These are phyloP conservation scores for Cladophialophora immunda DNA, from an alignment of 2,329 filamentous ascomycete species.

Conservation along the genomic window DNA sequence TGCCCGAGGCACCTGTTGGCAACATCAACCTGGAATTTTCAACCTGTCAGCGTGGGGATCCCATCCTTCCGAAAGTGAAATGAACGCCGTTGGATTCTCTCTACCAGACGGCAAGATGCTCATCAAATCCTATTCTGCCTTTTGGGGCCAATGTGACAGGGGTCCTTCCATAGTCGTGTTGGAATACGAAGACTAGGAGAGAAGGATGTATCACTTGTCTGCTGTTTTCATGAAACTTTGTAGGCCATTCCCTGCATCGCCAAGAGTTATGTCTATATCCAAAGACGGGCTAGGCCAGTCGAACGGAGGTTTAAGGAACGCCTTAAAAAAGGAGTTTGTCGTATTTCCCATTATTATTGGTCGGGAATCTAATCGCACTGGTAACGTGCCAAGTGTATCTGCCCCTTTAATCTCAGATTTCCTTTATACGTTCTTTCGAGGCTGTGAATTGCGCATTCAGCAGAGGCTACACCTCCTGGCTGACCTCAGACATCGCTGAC, in stretches of 20 bases:
- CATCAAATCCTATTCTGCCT: background rate
- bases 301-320: background rate
- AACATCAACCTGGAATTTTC: background rate
- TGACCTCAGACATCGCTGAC: background rate
- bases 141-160: background rate
- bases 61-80: background rate
- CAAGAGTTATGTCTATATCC: background rate
- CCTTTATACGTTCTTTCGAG: background rate
- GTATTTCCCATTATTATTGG: background rate
- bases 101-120: background rate
- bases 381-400: background rate
- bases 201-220: background rate
- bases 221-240: background rate
- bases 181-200: background rate
- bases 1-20: background rate
- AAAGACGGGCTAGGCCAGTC: background rate
- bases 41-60: background rate
- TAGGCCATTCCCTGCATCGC: background rate
- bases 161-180: background rate
- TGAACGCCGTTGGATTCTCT: background rate
- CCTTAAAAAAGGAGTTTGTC: background rate
- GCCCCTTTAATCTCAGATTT: slow-evolving; percentile 5
- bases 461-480: background rate
- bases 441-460: background rate
- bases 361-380: background rate